phyloP scores from a whole-genome alignment of 768 basidiomycete genomes.

The Termitomyces bulborhizus region DNA sequence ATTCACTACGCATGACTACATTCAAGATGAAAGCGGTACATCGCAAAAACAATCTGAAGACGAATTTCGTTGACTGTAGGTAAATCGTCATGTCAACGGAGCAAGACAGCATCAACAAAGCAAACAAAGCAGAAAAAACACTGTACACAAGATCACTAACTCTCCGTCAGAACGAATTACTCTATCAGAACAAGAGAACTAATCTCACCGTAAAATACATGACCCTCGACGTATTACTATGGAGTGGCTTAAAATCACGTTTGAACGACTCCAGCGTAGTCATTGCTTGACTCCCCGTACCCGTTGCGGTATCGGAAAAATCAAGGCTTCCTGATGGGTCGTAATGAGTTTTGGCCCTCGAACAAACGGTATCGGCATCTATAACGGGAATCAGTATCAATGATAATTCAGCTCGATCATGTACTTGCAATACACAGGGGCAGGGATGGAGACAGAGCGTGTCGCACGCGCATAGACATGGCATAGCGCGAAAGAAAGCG shows the following conservation, averaged over 20 bases:
- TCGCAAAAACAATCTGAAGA: no score
- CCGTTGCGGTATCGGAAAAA: slow-evolving; percentile 30
- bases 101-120: not conserved
- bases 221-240: slow-evolving; percentile 23
- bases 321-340: slow-evolving; percentile 44
- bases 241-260: slow-evolving; percentile 41
- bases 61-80: no score
- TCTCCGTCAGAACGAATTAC: not conserved
- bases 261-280: slow-evolving; percentile 41
- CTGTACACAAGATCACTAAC: not conserved
- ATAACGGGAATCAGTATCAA: not conserved
- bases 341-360: slow-evolving; percentile 59
- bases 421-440: slow-evolving; percentile 73
- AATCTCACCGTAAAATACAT: slow-evolving; percentile 37
- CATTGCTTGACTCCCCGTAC: slow-evolving; percentile 29
- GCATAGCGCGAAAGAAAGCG: slow-evolving; percentile 65
- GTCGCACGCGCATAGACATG: slow-evolving; percentile 80
- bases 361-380: slow-evolving; percentile 77
- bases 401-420: not conserved
- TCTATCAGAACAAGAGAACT: not conserved
- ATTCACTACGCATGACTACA: not conserved
- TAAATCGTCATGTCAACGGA: no score
- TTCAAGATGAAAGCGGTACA: not conserved
- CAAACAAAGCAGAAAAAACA: not conserved
- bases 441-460: slow-evolving; percentile 80